Base-by-base conservation (phyloP, 345 rosid genomes). In the Gossypium thurberi region DNA sequence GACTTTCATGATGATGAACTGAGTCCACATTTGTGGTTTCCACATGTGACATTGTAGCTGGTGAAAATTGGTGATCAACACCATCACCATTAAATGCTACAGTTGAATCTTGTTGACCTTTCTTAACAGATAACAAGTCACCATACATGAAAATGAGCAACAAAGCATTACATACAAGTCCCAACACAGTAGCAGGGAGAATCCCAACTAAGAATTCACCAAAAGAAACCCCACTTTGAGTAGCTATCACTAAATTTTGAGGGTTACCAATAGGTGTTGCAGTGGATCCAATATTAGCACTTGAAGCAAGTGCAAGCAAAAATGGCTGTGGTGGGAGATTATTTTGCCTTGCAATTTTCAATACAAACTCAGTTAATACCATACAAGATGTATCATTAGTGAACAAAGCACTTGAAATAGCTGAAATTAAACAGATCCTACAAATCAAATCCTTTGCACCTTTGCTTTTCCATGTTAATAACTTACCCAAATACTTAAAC, bases 191-290 rank as follows among this genome's bases (percentile, higher is more conserved):
- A 0, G 96, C 89, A 6, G 96, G 92, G 64, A 89, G 78, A 70
- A 94, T 75, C 1, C 94, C 92, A 2, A 76, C 47, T 17, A 91
- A 79, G 79, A 94, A 94, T 21, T 64, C 76, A 68, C 85, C 85
- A 48, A 90, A 94, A 4, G 93, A 61, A 71, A 90, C 87, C 78
- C 75, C 78, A 73, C 92, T 88, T 70, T 87, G 82, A 52, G 88
- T 84, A 1, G 96, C 95, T 5, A 91, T 90, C n/a, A 91, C 90
- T 70, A 94, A 82, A 73, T 90, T 91, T 73, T 94, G 97, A 2
- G 97, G 97, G 65, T 94, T 94, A 52, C 98, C 97, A 65, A 91
- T 94, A 0, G 97, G 93, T 75, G 97, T 91, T 10, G 91, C 90
- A 0, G 98, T 80, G 14, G 97, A 94, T 2, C 98, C 98, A 0